phyloP scores from a whole-genome alignment of 1,139 yeast species.

The Saccharomyces hybrid region DNA sequence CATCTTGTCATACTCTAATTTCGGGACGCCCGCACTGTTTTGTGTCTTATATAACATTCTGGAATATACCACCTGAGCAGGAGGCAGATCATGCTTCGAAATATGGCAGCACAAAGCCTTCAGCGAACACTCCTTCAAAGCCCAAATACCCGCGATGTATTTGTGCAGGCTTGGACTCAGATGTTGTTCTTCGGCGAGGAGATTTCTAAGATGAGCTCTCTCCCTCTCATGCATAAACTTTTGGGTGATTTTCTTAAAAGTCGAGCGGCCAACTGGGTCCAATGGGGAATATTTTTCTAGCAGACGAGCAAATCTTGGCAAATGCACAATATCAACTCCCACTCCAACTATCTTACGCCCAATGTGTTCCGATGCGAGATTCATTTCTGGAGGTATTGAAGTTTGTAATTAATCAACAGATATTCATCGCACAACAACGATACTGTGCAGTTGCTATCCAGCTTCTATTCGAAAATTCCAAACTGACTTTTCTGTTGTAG shows the following conservation, averaged over 20 bases:
- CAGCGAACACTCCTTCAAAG: conserved; percentile 25
- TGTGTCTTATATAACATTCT: conserved; percentile 19
- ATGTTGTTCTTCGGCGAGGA: not conserved
- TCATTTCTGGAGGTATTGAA: not conserved
- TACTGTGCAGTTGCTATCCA: no score
- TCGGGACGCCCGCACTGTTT: conserved; percentile 15
- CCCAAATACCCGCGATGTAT: conserved; percentile 30
- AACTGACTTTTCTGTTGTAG: not conserved
- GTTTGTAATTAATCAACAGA: no score
- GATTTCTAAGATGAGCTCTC: conserved; percentile 2
- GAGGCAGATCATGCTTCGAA: conserved; percentile 14
- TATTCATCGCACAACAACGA: no score
- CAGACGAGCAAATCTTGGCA: conserved; percentile 23
- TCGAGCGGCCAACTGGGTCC: not conserved
- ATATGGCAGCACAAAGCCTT: conserved; percentile 17
- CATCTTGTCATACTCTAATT: conserved; percentile 11
- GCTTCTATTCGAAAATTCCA: not conserved
- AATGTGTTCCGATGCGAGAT: not conserved
- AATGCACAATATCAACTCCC: conserved; percentile 27
- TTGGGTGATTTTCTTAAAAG: conserved; percentile 10
- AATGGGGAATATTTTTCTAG: conserved; percentile 12
- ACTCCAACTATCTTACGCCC: conserved; percentile 17
- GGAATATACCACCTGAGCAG: conserved; percentile 27
- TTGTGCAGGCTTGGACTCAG: not conserved
- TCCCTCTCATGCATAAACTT: conserved; percentile 28